Conservation (phyloP, 495 filamentous ascomycete genomes). For the Talaromyces adpressus region DNA sequence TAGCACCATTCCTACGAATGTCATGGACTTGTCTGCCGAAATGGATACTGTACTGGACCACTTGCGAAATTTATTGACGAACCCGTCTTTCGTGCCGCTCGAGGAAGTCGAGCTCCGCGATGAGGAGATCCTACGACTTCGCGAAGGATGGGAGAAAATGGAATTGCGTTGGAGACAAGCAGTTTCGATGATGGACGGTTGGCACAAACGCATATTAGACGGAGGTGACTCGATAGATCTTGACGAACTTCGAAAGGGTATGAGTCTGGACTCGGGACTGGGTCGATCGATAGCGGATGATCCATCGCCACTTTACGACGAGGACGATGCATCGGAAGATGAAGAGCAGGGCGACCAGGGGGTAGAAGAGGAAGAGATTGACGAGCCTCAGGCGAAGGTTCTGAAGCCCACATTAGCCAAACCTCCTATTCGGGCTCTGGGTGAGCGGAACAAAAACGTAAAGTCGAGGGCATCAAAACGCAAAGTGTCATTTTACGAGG, state of each 20-base stretch:
- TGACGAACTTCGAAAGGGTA: constrained; percentile 72
- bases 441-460: constrained; percentile 37
- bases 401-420: constrained; percentile 18
- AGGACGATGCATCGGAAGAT: constrained; percentile 47
- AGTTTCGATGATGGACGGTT: constrained; percentile 83
- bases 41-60: constrained; percentile 72
- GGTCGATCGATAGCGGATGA: constrained; percentile 39
- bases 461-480: constrained; percentile 26
- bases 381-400: constrained; percentile 2
- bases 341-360: constrained; percentile 16
- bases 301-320: constrained; percentile 35
- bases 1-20: constrained; percentile 47
- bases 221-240: constrained; percentile 74
- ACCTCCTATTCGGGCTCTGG: constrained; percentile 28
- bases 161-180: constrained; percentile 85
- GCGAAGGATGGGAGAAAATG: constrained; percentile 85
- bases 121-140: constrained; percentile 75
- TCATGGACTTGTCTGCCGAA: constrained; percentile 64
- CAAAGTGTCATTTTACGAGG: constrained; percentile 39
- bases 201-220: constrained; percentile 75
- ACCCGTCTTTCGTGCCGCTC: constrained; percentile 93
- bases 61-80: constrained; percentile 75
- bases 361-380: constrained; percentile 29
- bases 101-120: constrained; percentile 89
- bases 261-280: constrained; percentile 47